Evolutionary conservation across 2,329 filamentous ascomycete species (phyloP).

Genomic region (Mycosphaerella arachidis): DNA sequence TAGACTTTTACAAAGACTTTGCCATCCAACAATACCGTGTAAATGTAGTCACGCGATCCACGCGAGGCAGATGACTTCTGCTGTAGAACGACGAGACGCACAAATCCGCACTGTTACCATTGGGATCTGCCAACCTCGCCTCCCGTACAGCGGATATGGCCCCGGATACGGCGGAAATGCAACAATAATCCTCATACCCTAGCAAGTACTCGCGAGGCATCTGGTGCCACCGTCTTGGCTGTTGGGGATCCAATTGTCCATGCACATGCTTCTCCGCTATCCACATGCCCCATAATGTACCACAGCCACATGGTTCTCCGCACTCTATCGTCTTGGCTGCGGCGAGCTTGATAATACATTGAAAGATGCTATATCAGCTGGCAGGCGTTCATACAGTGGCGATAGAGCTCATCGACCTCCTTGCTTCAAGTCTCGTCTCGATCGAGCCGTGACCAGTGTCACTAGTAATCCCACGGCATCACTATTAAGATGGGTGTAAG

Average conservation of each 20-base stretch:
- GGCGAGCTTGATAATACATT: neutral
- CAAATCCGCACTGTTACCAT: too few species aligned
- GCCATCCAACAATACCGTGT: too few species aligned
- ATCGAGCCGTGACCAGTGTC: too few species aligned
- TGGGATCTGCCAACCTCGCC: too few species aligned
- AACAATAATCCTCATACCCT: neutral
- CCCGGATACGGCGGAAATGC: neutral
- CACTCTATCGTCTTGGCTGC: neutral
- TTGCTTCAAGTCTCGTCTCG: too few species aligned
- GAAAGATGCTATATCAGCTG: neutral
- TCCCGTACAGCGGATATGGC: neutral
- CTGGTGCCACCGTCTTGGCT: too few species aligned
- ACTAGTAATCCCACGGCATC: too few species aligned
- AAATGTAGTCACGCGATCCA: too few species aligned
- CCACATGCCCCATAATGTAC: neutral
- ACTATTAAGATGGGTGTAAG: neutral
- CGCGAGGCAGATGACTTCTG: too few species aligned
- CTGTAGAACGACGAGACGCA: too few species aligned
- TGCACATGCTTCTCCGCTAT: neutral
- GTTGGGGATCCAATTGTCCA: neutral
- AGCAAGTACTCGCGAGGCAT: neutral
- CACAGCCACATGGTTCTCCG: conserved; percentile 6
- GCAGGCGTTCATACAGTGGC: neutral
- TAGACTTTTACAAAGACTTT: too few species aligned
- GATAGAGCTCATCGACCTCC: neutral